A percentile compares a stretch with the other conserved stretches of the same genome.
phyloP scores from a whole-genome alignment of 768 basidiomycete genomes.

The Rhizopogon rudus region DNA sequence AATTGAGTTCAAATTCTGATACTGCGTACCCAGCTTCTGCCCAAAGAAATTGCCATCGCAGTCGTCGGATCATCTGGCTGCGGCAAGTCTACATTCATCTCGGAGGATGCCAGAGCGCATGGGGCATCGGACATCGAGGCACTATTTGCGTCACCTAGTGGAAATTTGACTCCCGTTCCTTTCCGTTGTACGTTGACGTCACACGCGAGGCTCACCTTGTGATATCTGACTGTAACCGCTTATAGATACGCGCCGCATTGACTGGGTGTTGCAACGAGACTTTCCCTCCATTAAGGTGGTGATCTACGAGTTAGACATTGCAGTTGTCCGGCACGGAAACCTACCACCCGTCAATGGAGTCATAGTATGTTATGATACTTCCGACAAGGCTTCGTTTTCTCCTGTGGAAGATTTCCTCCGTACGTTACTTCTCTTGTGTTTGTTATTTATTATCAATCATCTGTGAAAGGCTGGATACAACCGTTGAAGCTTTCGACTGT shows the following conservation, averaged over 20 bases:
- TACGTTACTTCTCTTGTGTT: slow-evolving; percentile 34
- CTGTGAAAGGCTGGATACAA: slow-evolving; percentile 48
- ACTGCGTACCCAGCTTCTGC: slow-evolving; percentile 16
- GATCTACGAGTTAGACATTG: slow-evolving; percentile 53
- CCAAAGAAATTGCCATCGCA: slow-evolving; percentile 52
- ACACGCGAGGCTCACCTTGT: neutral
- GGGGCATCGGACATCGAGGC: slow-evolving; percentile 40
- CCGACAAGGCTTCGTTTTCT: slow-evolving; percentile 53
- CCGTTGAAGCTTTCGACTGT: slow-evolving; percentile 58
- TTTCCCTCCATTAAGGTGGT: slow-evolving; percentile 41
- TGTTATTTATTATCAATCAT: slow-evolving; percentile 8
- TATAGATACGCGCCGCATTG: slow-evolving; percentile 28
- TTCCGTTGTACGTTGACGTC: slow-evolving; percentile 32
- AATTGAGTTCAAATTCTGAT: slow-evolving; percentile 3
- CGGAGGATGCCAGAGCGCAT: slow-evolving; percentile 66
- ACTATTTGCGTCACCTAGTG: slow-evolving; percentile 23
- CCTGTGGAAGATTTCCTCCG: slow-evolving; percentile 67
- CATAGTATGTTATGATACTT: slow-evolving; percentile 83
- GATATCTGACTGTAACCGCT: slow-evolving; percentile 19
- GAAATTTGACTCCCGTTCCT: slow-evolving; percentile 31
- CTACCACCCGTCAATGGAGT: slow-evolving; percentile 69
- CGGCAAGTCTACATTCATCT: slow-evolving; percentile 83
- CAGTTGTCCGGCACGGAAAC: slow-evolving; percentile 37
- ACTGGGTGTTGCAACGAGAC: slow-evolving; percentile 34
- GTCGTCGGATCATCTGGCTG: slow-evolving; percentile 76